Percentiles rank a stretch among this genome's conserved stretches.
phyloP scores from a whole-genome alignment of 164 flowering plant genomes.

The Protea cynaroides region DNA sequence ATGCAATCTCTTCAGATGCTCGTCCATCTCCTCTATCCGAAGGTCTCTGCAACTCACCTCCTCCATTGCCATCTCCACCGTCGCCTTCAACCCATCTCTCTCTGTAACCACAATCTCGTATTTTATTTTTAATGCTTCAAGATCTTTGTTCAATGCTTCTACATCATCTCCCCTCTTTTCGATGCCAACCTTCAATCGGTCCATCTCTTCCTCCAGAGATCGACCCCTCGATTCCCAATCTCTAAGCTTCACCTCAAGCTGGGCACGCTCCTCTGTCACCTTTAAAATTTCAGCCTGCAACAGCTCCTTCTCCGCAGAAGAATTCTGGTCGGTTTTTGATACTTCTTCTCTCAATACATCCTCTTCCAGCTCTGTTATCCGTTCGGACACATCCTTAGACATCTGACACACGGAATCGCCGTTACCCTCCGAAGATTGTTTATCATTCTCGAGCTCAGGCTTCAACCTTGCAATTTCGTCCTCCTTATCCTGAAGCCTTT shows the following conservation, averaged over 20 bases:
- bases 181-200: conserved; percentile 30
- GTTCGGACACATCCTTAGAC: conserved; percentile 34
- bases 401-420: conserved; percentile 12
- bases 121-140: conserved; percentile 30
- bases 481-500: conserved; percentile 38
- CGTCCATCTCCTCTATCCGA: conserved; percentile 32
- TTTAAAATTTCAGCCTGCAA: conserved; percentile 35
- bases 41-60: conserved; percentile 34
- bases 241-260: conserved; percentile 21
- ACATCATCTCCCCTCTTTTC: conserved; percentile 21
- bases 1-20: conserved; percentile 37
- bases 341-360: conserved; percentile 42
- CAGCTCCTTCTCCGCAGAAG: conserved; percentile 43
- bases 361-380: conserved; percentile 38
- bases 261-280: conserved; percentile 32
- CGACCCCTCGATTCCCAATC: conserved; percentile 24
- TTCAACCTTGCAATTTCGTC: conserved; percentile 36
- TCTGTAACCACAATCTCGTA: conserved; percentile 34
- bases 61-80: conserved; percentile 26
- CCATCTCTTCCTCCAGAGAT: conserved; percentile 30
- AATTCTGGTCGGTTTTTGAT: conserved; percentile 38
- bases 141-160: conserved; percentile 29
- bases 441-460: conserved; percentile 25
- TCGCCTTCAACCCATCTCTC: conserved; percentile 37
- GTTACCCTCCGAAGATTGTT: conserved; percentile 17